Evolutionary conservation across 805 yeast species (phyloP), one percentile per base, ranked within the genome.

Genomic region (Kodamaea hsintzibuensis): DNA sequence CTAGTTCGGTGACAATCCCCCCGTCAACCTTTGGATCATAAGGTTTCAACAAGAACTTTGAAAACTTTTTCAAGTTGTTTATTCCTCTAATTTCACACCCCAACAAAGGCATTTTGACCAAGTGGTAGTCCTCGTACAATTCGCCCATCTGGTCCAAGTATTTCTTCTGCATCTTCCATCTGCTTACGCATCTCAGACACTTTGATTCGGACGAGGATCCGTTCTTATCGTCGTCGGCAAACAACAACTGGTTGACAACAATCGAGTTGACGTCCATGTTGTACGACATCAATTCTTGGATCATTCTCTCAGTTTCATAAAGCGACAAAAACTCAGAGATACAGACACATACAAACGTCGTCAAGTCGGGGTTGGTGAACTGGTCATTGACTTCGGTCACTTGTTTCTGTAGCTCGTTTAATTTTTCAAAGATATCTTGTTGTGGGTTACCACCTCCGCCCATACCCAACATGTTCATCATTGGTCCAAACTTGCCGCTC

Each of bases 251-350:
- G 75, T 95, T 95, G 51, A 96, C 96, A 58, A 95, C 92, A 65
- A 95, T 95, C 39, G 97, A 88, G 72, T 91, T 93, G 58, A 96
- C 97, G 71, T 95, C 99, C 87, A 95, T 95, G 60, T 91, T 89
- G 73, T 90, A 95, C 52, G 93, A 85, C 73, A 91, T 88, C 69
- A 95, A 82, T 70, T 95, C 99, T 76, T 95, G 99, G 61, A 95
- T 89, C 85, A 95, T 83, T 75, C 99, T 86, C 76, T 95, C 99
- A 16, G 98, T 93, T 73, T 95, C 99, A 72, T 95, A 95, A 47
- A 95, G 78, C 1, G 98, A 92, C 67, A 95, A 80, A 73, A 95
- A 95, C 76, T 95, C 99, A 48, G 98, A 91, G 60, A 95, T 95
- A 74, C 99, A 95, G 44, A 95, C 99, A 74, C 98, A 95, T 33